phyloP scores from a whole-genome alignment of 768 basidiomycete species.

The Lactarius sanguifluus region DNA sequence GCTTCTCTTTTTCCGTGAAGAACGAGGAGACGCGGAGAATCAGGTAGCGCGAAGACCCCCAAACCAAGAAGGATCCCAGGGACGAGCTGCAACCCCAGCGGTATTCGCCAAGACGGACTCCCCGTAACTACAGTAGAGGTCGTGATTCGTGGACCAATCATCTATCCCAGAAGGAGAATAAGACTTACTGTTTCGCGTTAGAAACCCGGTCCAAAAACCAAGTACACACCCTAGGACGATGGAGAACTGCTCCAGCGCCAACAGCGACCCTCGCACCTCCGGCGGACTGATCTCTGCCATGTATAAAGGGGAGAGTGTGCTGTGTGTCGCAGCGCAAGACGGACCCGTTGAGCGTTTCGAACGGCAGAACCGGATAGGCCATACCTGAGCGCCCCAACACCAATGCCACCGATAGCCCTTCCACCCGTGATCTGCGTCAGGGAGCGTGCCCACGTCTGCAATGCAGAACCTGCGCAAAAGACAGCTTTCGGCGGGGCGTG shows the following conservation, averaged over 20 bases:
- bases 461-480: slow-evolving; percentile 68
- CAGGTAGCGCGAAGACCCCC: slow-evolving; percentile 59
- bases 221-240: slow-evolving; percentile 81
- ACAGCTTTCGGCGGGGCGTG: slow-evolving; percentile 43
- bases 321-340: slow-evolving; percentile 31
- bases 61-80: slow-evolving; percentile 66
- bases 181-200: slow-evolving; percentile 63
- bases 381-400: slow-evolving; percentile 63
- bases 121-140: slow-evolving; percentile 48
- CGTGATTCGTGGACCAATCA: slow-evolving; percentile 6
- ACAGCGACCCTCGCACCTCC: slow-evolving; percentile 73
- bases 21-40: slow-evolving; percentile 61
- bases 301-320: slow-evolving; percentile 79
- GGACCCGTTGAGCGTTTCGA: slow-evolving; percentile 14
- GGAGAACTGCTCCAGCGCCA: slow-evolving; percentile 77
- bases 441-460: slow-evolving; percentile 62
- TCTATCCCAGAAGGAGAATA: not conserved
- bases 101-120: slow-evolving; percentile 74
- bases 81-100: slow-evolving; percentile 66
- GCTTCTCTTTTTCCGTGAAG: slow-evolving; percentile 55
- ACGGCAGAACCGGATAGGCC: not conserved
- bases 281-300: slow-evolving; percentile 86
- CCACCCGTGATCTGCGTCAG: slow-evolving; percentile 63
- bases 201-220: slow-evolving; percentile 81
- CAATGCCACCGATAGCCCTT: slow-evolving; percentile 73